A percentile compares a stretch with the other conserved stretches of the same genome.
phyloP scores from a whole-genome alignment of 352 stramenopile species.

The Vaucheria bursata region DNA sequence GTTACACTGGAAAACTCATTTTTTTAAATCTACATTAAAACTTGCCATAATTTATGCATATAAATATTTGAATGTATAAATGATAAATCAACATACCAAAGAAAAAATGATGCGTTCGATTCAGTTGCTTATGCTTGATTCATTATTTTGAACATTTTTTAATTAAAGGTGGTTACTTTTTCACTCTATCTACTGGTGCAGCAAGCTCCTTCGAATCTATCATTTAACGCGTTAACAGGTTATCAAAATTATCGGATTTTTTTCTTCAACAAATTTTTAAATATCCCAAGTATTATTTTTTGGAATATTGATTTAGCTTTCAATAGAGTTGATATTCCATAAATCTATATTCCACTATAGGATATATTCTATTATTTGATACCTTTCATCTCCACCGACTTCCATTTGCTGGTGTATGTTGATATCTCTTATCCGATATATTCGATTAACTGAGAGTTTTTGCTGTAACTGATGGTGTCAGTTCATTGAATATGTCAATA shows the following conservation, averaged over 20 bases:
- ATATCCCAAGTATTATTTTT: neutral
- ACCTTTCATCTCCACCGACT: no score
- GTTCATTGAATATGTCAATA: no score
- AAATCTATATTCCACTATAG: neutral
- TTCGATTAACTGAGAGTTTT: no score
- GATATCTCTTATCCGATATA: no score
- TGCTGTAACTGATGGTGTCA: no score
- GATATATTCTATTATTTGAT: neutral
- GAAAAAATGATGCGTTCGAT: no score
- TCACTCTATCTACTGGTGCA: constrained; percentile 8
- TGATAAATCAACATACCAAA: neutral
- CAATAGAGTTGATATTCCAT: neutral
- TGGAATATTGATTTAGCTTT: neutral
- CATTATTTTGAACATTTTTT: neutral
- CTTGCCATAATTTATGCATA: no score
- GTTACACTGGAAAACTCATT: no score
- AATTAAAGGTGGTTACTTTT: neutral
- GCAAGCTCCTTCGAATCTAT: neutral
- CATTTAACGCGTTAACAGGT: constrained; percentile 10
- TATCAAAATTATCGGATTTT: neutral
- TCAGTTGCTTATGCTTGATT: no score
- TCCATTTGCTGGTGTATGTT: no score
- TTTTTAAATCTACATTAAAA: no score
- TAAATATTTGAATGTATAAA: neutral
- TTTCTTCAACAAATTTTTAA: neutral